Evolutionary conservation across 2,329 filamentous ascomycete species (phyloP).

Genomic region (Ophiocordyceps camponoti-rufipedis): DNA sequence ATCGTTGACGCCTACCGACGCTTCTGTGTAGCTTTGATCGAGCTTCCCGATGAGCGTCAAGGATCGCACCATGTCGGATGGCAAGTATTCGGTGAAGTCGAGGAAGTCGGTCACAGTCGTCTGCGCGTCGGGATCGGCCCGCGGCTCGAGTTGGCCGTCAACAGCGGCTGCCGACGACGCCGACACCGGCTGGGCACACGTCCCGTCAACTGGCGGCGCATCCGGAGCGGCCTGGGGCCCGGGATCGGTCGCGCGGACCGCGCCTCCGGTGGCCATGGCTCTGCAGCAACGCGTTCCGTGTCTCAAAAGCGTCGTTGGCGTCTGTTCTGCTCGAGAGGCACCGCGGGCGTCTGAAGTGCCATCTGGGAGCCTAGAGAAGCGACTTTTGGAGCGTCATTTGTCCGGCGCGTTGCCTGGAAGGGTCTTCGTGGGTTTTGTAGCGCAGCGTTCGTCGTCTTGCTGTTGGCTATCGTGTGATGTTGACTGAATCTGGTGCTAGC

Average conservation of each 20-base stretch:
- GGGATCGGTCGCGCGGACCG: slow-evolving; percentile 6
- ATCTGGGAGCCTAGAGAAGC: slow-evolving; percentile 1
- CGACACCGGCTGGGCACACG: slow-evolving; percentile 3
- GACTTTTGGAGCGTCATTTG: no score
- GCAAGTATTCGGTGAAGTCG: slow-evolving; percentile 52
- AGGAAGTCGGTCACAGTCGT: slow-evolving; percentile 54
- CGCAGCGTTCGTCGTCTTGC: no score
- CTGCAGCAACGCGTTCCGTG: not conserved
- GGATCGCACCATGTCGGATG: slow-evolving; percentile 47
- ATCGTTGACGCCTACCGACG: slow-evolving; percentile 35
- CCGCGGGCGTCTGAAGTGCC: slow-evolving; percentile 3
- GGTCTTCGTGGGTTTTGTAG: no score
- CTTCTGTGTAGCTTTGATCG: slow-evolving; percentile 37
- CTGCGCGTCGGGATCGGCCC: slow-evolving; percentile 47
- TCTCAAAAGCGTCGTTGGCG: slow-evolving; percentile 1
- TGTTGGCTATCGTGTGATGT: no score
- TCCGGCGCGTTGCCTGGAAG: no score
- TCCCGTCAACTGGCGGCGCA: not conserved
- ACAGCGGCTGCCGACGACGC: slow-evolving; percentile 13
- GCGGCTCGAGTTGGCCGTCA: slow-evolving; percentile 27
- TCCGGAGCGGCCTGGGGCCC: slow-evolving; percentile 3
- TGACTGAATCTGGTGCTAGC: no score
- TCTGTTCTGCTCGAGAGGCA: not conserved
- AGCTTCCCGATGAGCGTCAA: slow-evolving; percentile 47
- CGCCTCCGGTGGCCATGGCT: slow-evolving; percentile 11